Evolutionary conservation across 2,329 filamentous ascomycete genomes (phyloP), one percentile per base, ranked within the genome.

Genomic region (Camptophora hylomeconis): DNA sequence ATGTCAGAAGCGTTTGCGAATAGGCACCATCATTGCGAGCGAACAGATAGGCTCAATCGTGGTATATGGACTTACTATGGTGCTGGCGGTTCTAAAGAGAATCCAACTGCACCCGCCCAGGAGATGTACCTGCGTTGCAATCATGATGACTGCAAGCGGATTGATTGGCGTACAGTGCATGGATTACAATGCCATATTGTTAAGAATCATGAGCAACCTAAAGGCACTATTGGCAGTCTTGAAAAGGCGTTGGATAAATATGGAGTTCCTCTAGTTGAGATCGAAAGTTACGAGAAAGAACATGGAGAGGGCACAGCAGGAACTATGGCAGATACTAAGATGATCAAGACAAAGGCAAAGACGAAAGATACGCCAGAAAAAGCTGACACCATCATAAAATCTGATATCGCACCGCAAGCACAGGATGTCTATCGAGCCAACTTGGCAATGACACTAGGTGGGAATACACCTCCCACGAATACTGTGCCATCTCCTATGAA

Each of bases 1-100:
- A 42, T 43, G 38, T 45, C 42, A 3, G 42, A 45, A 24, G 42
- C 42, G 3, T 45, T 45, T 28, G 42, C 42, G 3, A 45, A 45
- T 23, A 32, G 42, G 23, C 42, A 45, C 33, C 41, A 44, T 26
- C 40, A 45, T 31, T 45, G 42, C 24, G 42, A 45, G 26, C 30
- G 42, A 22, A 38, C 38, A 8, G 42, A 45, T 26, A 35, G 29
- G 11, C 20, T 42, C 13, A 41, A 42, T 20, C 39, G 42, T 18
- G 42, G 42, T 14, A 42, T 45, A 20, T 45, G 42, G 42, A 44
- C 41, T 3, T 44, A 35, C 14, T 39, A 41, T 34, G 42, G 42
- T 10, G 23, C 32, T 8, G 38, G 37, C 29, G 42, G 42, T 6
- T 38, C 39, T 7, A 23, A 36, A 25, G 42, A 45, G 13, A 32